Evolutionary conservation across 352 stramenopile genomes (phyloP).

Genomic region (Phytopythium helicoides): DNA sequence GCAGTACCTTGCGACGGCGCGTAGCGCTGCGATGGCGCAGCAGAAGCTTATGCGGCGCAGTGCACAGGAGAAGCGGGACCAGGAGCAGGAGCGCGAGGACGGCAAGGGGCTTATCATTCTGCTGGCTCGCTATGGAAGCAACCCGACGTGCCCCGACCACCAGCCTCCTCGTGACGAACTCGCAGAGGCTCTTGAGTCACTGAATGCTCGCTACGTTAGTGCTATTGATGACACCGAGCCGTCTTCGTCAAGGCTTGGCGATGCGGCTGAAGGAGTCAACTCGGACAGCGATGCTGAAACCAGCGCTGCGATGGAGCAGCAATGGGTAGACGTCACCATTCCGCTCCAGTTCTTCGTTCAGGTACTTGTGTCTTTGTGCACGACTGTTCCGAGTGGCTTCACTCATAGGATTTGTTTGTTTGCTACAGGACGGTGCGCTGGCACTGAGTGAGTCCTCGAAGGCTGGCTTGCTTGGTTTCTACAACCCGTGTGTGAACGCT

Average conservation of each 20-base stretch:
- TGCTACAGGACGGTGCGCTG: conserved; percentile 49
- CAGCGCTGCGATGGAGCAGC: conserved; percentile 25
- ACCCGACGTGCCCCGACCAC: conserved; percentile 56
- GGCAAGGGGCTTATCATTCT: conserved; percentile 68
- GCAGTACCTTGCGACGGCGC: conserved; percentile 57
- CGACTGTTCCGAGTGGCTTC: conserved; percentile 2
- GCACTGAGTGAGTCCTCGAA: conserved; percentile 58
- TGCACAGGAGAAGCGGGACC: conserved; percentile 56
- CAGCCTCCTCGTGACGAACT: conserved; percentile 21
- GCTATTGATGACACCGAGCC: conserved; percentile 17
- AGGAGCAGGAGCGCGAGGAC: conserved; percentile 39
- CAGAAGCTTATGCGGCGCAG: conserved; percentile 70
- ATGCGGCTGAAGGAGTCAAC: conserved; percentile 9
- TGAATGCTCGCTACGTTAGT: conserved; percentile 6
- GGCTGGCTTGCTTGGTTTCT: conserved; percentile 71
- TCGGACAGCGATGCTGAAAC: conserved; percentile 13
- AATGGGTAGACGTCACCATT: conserved; percentile 77
- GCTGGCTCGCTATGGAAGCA: conserved; percentile 69
- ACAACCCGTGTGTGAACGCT: conserved; percentile 68
- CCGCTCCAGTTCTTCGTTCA: conserved; percentile 82
- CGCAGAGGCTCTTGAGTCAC: conserved; percentile 11
- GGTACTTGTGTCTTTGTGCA: conserved; percentile 18
- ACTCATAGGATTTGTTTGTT: conserved; percentile 2
- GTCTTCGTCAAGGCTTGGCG: too few relatives aligned
- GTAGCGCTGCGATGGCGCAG: conserved; percentile 55